These are phyloP conservation scores for Eleusine indica DNA, from an alignment of 176 grass and related monocot genomes.

Conservation along the genomic window DNA sequence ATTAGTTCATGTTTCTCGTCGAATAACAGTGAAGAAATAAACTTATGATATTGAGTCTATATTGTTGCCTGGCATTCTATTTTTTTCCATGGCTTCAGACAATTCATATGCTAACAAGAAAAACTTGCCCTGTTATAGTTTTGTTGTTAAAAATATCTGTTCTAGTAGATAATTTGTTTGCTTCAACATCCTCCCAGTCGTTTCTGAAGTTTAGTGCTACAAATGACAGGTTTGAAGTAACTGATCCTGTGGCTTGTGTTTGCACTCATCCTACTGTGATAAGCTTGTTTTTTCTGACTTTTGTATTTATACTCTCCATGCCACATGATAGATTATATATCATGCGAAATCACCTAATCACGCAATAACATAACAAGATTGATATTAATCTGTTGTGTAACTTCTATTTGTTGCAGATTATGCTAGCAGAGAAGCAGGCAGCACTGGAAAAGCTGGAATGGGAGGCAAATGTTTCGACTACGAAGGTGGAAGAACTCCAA, in stretches of 20 bases:
- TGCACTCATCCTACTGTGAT: background rate
- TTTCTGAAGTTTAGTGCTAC: background rate
- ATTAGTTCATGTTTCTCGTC: constrained; percentile 23
- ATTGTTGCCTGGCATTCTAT: constrained; percentile 15
- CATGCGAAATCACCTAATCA: background rate
- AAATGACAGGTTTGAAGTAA: background rate
- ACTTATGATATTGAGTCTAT: background rate
- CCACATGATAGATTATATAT: background rate
- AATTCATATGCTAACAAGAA: background rate
- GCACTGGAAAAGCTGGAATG: constrained; percentile 83
- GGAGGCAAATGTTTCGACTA: constrained; percentile 78
- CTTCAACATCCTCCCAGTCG: background rate
- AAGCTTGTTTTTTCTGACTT: constrained; percentile 4
- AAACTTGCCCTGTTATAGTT: background rate
- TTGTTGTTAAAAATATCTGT: constrained; percentile 14
- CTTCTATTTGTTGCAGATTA: constrained; percentile 54
- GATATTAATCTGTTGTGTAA: background rate
- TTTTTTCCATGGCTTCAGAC: background rate
- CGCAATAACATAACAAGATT: background rate
- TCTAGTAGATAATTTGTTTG: background rate
- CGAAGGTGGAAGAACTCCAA: constrained; percentile 83
- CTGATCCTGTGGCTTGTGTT: background rate
- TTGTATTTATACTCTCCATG: background rate
- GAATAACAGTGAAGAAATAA: constrained; percentile 15
- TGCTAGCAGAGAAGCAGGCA: constrained; percentile 95